phyloP scores from a whole-genome alignment of 2,329 filamentous ascomycete genomes.

The Emmonsia crescens region DNA sequence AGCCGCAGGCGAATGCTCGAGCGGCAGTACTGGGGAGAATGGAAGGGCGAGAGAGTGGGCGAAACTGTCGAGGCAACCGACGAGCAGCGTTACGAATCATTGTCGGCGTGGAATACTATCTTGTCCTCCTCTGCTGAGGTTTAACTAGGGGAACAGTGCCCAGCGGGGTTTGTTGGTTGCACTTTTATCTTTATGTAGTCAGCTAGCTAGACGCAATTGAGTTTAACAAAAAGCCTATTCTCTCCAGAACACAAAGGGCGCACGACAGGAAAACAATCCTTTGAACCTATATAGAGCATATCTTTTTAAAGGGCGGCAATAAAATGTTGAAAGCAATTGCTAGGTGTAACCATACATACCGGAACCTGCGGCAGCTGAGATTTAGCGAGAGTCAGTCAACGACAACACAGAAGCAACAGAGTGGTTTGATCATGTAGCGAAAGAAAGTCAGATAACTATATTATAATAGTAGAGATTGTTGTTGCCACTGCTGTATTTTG shows the following conservation, averaged over 20 bases:
- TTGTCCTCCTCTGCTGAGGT: background rate
- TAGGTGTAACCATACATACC: background rate
- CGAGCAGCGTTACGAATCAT: constrained; percentile 30
- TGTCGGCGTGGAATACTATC: background rate
- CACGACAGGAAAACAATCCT: background rate
- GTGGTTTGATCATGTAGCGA: background rate
- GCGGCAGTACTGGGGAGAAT: constrained; percentile 18
- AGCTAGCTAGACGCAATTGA: background rate
- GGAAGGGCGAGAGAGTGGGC: constrained; percentile 11
- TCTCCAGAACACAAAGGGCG: background rate
- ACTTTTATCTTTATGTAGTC: background rate
- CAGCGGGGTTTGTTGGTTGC: background rate
- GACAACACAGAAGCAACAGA: background rate
- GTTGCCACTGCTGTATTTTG: background rate
- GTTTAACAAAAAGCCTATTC: background rate
- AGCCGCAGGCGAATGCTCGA: constrained; percentile 28
- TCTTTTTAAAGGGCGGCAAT: background rate
- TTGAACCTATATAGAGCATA: background rate
- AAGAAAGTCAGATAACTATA: background rate
- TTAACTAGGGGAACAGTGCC: background rate
- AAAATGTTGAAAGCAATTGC: background rate
- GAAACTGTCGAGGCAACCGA: constrained; percentile 25
- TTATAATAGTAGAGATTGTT: background rate
- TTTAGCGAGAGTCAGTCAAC: background rate
- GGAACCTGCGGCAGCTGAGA: background rate